Base-by-base conservation (phyloP, 345 rosid genomes). In the Physaria fendleri region DNA sequence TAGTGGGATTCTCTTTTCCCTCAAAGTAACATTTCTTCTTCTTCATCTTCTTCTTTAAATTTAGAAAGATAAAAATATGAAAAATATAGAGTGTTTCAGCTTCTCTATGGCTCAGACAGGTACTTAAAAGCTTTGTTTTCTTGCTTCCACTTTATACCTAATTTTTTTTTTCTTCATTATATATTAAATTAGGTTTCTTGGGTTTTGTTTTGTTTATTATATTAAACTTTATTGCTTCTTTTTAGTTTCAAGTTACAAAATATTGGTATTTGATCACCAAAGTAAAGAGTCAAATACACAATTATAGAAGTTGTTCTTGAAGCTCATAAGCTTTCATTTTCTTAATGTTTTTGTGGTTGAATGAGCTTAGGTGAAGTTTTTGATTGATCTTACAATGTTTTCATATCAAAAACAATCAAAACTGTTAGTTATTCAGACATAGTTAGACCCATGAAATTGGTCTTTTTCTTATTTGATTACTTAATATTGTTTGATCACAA, bases 1-100 rank as follows among this genome's bases (percentile, higher is more conserved):
- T 74, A 72, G 83, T 80, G 85, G 81, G 88, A 77, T 80, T 83
- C 85, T 80, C 81, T 78, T 83, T 83, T 83, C 83, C 71, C 82
- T 29, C 65, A 57, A 60, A 73, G 65, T 71, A 60, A 53, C 58
- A 62, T 55, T 27, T 64, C 65, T 49, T 15, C 32, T 35, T 74
- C 68, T 64, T 68, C 79, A 71, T 55, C 34, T 11, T 32, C 35
- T 32, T n/a, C n/a, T 35, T 35, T 65, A 39, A 64, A 40, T 56
- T 16, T 22, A 69, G 67, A 52, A 28, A 32, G 38, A 44, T 9
- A 35, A 16, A 21, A 47, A 53, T 32, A 60, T 25, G 44, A 35
- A 59, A 46, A 68, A 74, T n/a, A n/a, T 50, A 64, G 50, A 62
- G 69, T 61, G 62, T 63, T 71, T 62, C n/a, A 29, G 50, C 24